Evolutionary conservation across 495 filamentous ascomycete genomes (phyloP).

Genomic region (Tuber aestivum): DNA sequence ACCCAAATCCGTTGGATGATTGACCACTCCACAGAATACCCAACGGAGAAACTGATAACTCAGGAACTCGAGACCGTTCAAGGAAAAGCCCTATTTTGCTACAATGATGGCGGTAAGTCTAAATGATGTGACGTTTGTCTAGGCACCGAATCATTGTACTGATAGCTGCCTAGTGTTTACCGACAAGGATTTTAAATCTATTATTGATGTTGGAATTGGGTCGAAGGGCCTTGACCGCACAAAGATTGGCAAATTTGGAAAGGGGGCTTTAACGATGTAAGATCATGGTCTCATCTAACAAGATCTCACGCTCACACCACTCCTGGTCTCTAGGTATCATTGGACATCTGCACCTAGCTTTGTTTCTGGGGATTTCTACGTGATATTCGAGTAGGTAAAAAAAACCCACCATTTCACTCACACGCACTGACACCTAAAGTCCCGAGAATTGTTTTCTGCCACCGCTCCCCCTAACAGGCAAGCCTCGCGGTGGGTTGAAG

Average conservation of each 20-base stretch:
- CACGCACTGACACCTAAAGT: conserved; percentile 17
- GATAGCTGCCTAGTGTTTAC: conserved; percentile 38
- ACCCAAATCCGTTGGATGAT: conserved; percentile 44
- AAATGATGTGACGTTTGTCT: neutral
- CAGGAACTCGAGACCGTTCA: conserved; percentile 39
- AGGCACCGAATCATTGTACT: neutral
- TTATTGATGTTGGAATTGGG: conserved; percentile 46
- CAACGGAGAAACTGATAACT: conserved; percentile 30
- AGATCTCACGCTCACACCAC: neutral
- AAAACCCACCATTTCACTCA: neutral
- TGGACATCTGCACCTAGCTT: conserved; percentile 48
- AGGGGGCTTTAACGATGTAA: conserved; percentile 46
- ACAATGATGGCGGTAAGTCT: conserved; percentile 43
- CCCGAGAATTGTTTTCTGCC: conserved; percentile 44
- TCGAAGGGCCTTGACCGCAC: conserved; percentile 43
- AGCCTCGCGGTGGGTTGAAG: conserved; percentile 31
- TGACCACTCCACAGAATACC: conserved; percentile 35
- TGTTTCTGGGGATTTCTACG: conserved; percentile 43
- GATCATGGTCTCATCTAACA: neutral
- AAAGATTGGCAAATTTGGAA: conserved; percentile 47
- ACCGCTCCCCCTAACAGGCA: conserved; percentile 32
- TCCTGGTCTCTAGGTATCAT: conserved; percentile 43
- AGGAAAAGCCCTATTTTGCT: conserved; percentile 45
- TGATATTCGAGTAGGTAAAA: conserved; percentile 45
- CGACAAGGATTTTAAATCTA: conserved; percentile 44